Percentiles rank a stretch among this genome's conserved stretches.
Evolutionary conservation across 139 green algal species (phyloP).

Genomic region (Picochlorum sp.): DNA sequence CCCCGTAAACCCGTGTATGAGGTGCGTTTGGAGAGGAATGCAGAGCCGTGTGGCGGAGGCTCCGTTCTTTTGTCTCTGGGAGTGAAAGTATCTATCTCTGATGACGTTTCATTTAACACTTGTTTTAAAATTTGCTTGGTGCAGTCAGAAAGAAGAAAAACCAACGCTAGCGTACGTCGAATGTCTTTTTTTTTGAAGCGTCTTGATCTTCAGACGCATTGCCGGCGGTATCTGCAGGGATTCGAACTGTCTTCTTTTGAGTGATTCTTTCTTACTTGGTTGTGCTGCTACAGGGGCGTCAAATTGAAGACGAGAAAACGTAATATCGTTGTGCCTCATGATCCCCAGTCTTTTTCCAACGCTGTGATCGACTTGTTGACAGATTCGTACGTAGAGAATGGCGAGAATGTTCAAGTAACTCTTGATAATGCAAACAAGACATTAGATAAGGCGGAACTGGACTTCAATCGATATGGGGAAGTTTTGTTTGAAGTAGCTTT

Average conservation of each 20-base stretch:
- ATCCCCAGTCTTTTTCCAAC: slow-evolving; percentile 87
- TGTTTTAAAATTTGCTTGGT: not conserved
- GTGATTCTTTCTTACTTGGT: not conserved
- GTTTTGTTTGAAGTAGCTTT: slow-evolving; percentile 90
- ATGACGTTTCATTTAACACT: not conserved
- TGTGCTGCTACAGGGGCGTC: slow-evolving; percentile 58
- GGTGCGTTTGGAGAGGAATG: slow-evolving; percentile 4
- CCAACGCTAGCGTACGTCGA: slow-evolving; percentile 78
- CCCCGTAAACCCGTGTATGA: slow-evolving; percentile 8
- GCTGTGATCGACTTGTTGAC: slow-evolving; percentile 76
- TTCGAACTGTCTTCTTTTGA: not conserved
- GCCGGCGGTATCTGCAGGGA: not conserved
- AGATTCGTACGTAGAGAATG: slow-evolving; percentile 46
- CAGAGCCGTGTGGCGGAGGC: not conserved
- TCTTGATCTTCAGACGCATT: not conserved
- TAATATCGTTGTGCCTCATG: slow-evolving; percentile 90
- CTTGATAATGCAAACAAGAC: slow-evolving; percentile 69
- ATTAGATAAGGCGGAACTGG: slow-evolving; percentile 73
- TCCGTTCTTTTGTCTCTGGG: not conserved
- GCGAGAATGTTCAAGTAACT: slow-evolving; percentile 46
- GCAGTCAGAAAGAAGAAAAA: slow-evolving; percentile 80
- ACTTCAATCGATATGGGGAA: slow-evolving; percentile 92
- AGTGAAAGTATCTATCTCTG: not conserved
- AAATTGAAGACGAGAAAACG: slow-evolving; percentile 92
- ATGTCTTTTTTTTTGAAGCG: not conserved